Percentiles rank a stretch among this genome's conserved stretches.
phyloP scores from a whole-genome alignment of 83 land plant species.

The Diphasiastrum complanatum region DNA sequence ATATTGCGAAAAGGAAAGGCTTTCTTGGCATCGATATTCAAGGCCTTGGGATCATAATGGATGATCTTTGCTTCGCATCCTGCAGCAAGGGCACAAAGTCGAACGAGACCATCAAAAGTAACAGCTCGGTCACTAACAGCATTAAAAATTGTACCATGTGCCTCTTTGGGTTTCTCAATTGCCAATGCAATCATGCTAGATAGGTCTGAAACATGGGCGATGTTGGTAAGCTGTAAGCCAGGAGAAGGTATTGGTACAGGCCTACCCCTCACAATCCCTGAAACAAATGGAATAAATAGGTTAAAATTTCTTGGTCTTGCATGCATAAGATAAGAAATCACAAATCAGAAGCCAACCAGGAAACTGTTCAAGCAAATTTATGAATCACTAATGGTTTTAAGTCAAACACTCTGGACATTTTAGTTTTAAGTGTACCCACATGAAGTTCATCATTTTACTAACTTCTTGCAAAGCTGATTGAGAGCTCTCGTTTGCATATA shows the following conservation, averaged over 20 bases:
- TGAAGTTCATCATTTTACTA: too few species aligned
- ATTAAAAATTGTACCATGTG: conserved; percentile 76
- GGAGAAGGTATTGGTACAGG: conserved; percentile 91
- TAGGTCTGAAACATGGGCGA: conserved; percentile 86
- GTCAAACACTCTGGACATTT: too few species aligned
- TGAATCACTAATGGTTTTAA: too few species aligned
- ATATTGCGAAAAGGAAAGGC: conserved; percentile 96
- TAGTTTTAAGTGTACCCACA: too few species aligned
- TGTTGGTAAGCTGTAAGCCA: conserved; percentile 93
- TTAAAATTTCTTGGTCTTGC: too few species aligned
- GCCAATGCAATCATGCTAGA: conserved; percentile 90
- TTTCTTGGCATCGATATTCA: conserved; percentile 84
- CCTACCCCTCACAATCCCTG: conserved; percentile 87
- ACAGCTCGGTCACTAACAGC: conserved; percentile 87
- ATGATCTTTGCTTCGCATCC: conserved; percentile 65
- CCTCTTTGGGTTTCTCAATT: conserved; percentile 64
- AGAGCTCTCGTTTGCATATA: too few species aligned
- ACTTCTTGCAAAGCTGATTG: too few species aligned
- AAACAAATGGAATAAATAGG: too few species aligned
- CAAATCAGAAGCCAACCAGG: too few species aligned
- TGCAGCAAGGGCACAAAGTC: conserved; percentile 84
- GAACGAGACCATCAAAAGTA: conserved; percentile 82
- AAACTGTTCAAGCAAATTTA: too few species aligned
- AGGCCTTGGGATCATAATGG: conserved; percentile 85
- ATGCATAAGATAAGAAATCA: not conserved